These are phyloP conservation scores for Hyphopichia pseudoburtonii DNA, from an alignment of 1,139 yeast genomes.

Conservation along the genomic window DNA sequence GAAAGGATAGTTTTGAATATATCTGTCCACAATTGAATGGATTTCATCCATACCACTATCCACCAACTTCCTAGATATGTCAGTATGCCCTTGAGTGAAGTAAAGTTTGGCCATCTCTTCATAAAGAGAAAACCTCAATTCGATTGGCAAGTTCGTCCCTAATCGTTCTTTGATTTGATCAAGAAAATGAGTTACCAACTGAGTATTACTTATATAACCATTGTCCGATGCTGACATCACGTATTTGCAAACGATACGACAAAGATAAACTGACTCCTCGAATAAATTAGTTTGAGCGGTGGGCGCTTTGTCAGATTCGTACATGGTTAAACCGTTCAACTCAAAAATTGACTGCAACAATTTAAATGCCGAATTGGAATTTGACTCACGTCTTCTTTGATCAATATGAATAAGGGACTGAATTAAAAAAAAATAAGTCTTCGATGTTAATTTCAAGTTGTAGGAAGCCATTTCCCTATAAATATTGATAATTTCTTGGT, in stretches of 20 bases:
- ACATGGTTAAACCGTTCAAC: slow-evolving; percentile 26
- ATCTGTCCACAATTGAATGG: slow-evolving; percentile 13
- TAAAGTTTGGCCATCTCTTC: slow-evolving; percentile 31
- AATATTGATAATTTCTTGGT: slow-evolving; percentile 28
- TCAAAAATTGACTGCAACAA: slow-evolving; percentile 35
- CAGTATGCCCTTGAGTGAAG: slow-evolving; percentile 19
- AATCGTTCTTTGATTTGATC: slow-evolving; percentile 25
- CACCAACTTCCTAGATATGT: slow-evolving; percentile 22
- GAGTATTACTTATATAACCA: slow-evolving; percentile 15
- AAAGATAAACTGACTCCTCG: slow-evolving; percentile 18
- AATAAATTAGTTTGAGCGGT: slow-evolving; percentile 8
- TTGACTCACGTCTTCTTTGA: slow-evolving; percentile 13
- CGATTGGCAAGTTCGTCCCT: slow-evolving; percentile 21
- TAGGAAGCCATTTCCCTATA: slow-evolving; percentile 42
- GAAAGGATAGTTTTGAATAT: slow-evolving; percentile 18
- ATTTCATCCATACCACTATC: slow-evolving; percentile 27
- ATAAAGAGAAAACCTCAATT: slow-evolving; percentile 26
- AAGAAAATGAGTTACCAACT: slow-evolving; percentile 29
- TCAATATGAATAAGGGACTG: slow-evolving; percentile 43
- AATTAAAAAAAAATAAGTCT: slow-evolving; percentile 41
- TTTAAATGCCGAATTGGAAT: slow-evolving; percentile 22
- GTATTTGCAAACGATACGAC: slow-evolving; percentile 26
- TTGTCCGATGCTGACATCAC: slow-evolving; percentile 17
- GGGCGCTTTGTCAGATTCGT: slow-evolving; percentile 5
- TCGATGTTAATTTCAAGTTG: slow-evolving; percentile 30